A percentile compares a stretch with the other conserved stretches of the same genome.
Conservation (phyloP, 2,329 filamentous ascomycete genomes). For the Penicillium rolfsii region DNA sequence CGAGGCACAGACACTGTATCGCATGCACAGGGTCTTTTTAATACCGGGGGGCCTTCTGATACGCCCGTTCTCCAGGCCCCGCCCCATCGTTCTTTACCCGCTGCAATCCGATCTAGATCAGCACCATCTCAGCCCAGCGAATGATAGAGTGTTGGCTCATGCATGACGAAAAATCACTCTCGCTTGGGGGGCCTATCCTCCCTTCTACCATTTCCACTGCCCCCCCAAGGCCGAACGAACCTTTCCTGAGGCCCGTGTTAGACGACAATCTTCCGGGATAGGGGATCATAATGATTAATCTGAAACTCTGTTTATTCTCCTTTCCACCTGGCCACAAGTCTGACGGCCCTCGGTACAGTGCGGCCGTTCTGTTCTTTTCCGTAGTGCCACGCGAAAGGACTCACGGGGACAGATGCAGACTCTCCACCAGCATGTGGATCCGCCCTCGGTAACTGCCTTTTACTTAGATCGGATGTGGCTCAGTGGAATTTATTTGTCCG, state of each 20-base stretch:
- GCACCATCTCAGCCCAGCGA: neutral
- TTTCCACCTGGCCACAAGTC: neutral
- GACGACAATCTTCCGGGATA: neutral
- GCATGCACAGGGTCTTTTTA: neutral
- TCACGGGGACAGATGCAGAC: constrained; percentile 3
- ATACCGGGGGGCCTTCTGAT: constrained; percentile 12
- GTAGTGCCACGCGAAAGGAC: constrained; percentile 17
- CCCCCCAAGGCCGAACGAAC: neutral
- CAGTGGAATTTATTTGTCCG: constrained; percentile 15
- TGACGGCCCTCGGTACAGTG: neutral
- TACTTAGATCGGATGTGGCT: constrained; percentile 15
- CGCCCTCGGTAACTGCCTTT: constrained; percentile 7
- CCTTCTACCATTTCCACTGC: neutral
- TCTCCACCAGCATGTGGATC: constrained; percentile 14
- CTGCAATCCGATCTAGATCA: constrained; percentile 31
- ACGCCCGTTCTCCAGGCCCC: constrained; percentile 7
- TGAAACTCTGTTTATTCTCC: constrained; percentile 14
- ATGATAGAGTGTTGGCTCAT: neutral
- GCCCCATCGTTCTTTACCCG: constrained; percentile 22
- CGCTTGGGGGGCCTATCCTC: constrained; percentile 11
- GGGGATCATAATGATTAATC: constrained; percentile 22
- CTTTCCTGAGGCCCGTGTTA: neutral
- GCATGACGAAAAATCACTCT: neutral
- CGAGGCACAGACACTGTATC: neutral
- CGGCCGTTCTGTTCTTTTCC: neutral